Base-by-base conservation (phyloP, 257 asterid genomes). In the Misopates orontium region DNA sequence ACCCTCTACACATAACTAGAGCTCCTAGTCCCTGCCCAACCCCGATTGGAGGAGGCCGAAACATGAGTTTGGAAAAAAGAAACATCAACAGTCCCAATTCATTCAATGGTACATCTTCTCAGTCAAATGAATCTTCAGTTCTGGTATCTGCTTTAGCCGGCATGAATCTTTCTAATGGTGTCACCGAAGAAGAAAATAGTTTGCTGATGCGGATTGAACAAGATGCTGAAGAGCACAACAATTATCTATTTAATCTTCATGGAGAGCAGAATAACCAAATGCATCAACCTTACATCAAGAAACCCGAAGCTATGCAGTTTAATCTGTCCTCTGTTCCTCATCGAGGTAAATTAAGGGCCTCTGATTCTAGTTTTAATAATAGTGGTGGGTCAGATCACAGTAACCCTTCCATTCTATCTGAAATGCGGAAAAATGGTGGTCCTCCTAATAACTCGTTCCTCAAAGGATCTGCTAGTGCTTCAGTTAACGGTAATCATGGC, bases 21-120 rank as follows among this genome's bases (percentile, higher is more conserved):
- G 95, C 83, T 67, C 96, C 99, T 69, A 94, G 97, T 67, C 99
- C 96, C 66, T 82, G 87, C 74, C 92, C 88, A 54, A 81, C 88
- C 32, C 95, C 98, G 64, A 90, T 94, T 75, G 99, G 98, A 67
- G 95, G 86, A 58, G 87, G 89, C 62, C 84, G 97, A 74, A 48
- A 40, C 12, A 82, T 58, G 31, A 81, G 77, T 74, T 74, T 83
- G n/a, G 99, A 94, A 39, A 94, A 85, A 79, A 78, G 87, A 64
- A 81, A 50, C 69, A 53, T 84, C 1, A 84, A 73, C 65, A 76
- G 83, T 73, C 77, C 92, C 31, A 84, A 49, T 72, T 64, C 95
- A 13, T 90, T 83, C 47, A 86, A 76, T 74, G 86, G 78, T 61
- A 84, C 70, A 23, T 32, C 90, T 21, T 70, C 91, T 75, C 89